Base-by-base conservation (phyloP, 306 rosid genomes). In the Castanospermum australe region DNA sequence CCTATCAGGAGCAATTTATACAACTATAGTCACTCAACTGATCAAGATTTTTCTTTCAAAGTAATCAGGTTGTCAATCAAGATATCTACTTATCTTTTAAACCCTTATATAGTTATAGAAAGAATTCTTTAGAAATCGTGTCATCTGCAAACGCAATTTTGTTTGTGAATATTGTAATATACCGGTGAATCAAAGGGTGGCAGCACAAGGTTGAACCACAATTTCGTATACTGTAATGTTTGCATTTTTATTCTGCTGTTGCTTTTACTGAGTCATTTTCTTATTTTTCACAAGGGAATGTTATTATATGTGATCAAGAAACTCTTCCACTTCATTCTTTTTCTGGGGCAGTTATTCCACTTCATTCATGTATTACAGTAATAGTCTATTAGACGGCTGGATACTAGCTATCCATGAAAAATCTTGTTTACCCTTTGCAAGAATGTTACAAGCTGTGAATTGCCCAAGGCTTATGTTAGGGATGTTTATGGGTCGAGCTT, bases 151-250 rank as follows among this genome's bases (percentile, higher is more conserved):
- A 77, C 79, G 20, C 65, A 69, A 77, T 77, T 84, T 65, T 88
- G 82, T 36, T 69, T 79, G 77, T 85, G 88, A 79, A 73, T 79
- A 69, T 70, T 82, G 87, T 83, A 78, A 76, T 77, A 78, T 78
- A 80, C 59, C 22, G 50, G 79, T 60, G 88, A 80, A 71, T 56
- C 73, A 66, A 57, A 42, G 81, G 79, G 73, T 48, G 79, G 44
- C 77, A 44, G 59, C 66, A 77, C 54, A 74, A 81, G 71, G 81
- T 69, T 78, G 71, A 63, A 25, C 57, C 17, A 35, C 55, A 42
- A 60, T 14, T 74, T 74, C 52, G 30, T 52, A 11, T 35, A 32
- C 8, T 51, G 54, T 45, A 41, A 56, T 57, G 11, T 22, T 60
- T 24, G 35, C 63, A 52, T 72, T 72, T 50, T 72, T 42, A 36